A percentile compares a stretch with the other conserved stretches of the same genome.
phyloP scores from a whole-genome alignment of 225 moss, liverwort and hornwort species.

The Pseudisothecium myosuroides region DNA sequence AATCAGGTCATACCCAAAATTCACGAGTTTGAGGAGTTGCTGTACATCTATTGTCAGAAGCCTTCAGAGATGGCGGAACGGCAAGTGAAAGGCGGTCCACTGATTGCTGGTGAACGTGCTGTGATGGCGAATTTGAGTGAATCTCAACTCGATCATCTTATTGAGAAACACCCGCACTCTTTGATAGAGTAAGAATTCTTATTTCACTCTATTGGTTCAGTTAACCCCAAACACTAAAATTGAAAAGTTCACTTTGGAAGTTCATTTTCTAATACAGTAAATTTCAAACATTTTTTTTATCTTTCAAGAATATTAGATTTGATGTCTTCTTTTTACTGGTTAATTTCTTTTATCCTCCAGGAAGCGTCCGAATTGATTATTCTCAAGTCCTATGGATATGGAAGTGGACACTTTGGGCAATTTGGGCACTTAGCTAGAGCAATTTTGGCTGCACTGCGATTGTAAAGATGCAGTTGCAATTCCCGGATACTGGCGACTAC shows the following conservation, averaged over 20 bases:
- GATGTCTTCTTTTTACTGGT: background rate
- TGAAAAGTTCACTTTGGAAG: background rate
- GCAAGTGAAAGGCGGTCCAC: slow-evolving; percentile 66
- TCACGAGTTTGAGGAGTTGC: slow-evolving; percentile 62
- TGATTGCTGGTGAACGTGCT: slow-evolving; percentile 48
- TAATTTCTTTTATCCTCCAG: background rate
- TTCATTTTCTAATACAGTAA: background rate
- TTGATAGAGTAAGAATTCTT: slow-evolving; percentile 48
- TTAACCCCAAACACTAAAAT: background rate
- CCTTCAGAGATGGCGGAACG: slow-evolving; percentile 78
- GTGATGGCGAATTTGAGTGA: slow-evolving; percentile 97
- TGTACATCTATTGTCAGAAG: slow-evolving; percentile 90
- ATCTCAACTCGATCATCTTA: slow-evolving; percentile 55
- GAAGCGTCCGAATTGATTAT: background rate
- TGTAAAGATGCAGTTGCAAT: background rate
- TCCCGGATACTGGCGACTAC: background rate
- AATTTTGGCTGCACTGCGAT: background rate
- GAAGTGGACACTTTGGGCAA: background rate
- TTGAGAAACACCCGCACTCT: slow-evolving; percentile 44
- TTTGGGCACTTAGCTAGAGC: background rate
- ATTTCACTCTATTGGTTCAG: background rate
- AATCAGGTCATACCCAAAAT: slow-evolving; percentile 23
- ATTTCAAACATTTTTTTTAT: background rate
- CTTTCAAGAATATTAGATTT: background rate
- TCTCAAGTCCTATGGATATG: background rate